Evolutionary conservation across 495 filamentous ascomycete species (phyloP), one percentile per base, ranked within the genome.

Genomic region (Trichoderma reesei): DNA sequence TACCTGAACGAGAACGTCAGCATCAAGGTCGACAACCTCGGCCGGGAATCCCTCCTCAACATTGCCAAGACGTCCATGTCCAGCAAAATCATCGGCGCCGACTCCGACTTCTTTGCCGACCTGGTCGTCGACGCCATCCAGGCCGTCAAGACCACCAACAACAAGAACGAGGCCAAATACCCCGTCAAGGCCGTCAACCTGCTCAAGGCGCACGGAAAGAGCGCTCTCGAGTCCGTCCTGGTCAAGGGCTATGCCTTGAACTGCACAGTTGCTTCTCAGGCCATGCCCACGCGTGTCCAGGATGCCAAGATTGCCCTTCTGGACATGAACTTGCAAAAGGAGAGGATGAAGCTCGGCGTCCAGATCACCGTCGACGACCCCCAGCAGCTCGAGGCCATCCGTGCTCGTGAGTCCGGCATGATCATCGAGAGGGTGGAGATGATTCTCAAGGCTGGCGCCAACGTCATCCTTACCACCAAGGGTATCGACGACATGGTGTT

Each of bases 51-150:
- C 65, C 82, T 99, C 63, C 74, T 98, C 70, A 98, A 86, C 78
- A 96, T 99, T 73, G 94, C 94, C 44, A 97, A 92, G 79, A 99
- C 94, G 7, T 98, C 94, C 65, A 99, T 99, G 93, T 96, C 92
- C 48, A 93, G 89, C 80, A 99, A 99, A 79, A 91, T 99, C 73
- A 98, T 99, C 72, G 95, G 94, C 54, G 80, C 90, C 59, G 95
- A 99, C 73, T 90, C 91, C 20, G 91, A 96, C 60, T 99, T 99
- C 82, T 99, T 98, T 70, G 86, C 94, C 44, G 94, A 91, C 77
- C 90, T 99, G 87, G 89, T 89, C 31, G 95, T 98, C 62, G 92
- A 98, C 76, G 94, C 92, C 64, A 96, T 99, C 85, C 86, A 90
- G 73, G 86, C 92, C 54, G 95, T 99, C 67, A 96, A 96, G 82